Evolutionary conservation across 208 protist species (phyloP), one percentile per base, ranked within the genome.

Genomic region (Crithidia bombi): DNA sequence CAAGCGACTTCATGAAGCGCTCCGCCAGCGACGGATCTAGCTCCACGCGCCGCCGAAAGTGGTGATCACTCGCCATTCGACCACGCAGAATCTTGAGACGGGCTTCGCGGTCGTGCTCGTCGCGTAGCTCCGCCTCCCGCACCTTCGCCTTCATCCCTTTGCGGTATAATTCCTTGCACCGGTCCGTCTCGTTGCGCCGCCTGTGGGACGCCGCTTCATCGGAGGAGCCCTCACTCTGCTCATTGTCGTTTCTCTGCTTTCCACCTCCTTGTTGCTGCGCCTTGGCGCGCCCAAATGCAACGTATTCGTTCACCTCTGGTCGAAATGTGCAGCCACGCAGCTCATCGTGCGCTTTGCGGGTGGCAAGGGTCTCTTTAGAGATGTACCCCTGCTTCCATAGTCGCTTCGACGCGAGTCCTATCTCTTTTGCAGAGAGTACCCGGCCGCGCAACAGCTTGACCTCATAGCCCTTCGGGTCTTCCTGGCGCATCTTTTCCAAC

Each of bases 11-110:
- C 84, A 94, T 91, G 77, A 89, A 96, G 25, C 87, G 76, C 52
- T 96, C 76, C 11, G 88, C 91, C 30, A 96, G 59, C 2, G 79
- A 68, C 3, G 88, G 88, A 69, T 96, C 83, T 10, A 93, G 79
- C 73, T 92, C 85, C n/a, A 93, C 88, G n/a, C 91, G 83, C n/a
- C 81, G 72, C 14, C 85, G 67, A 57, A 96, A 96, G 75, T 96
- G 91, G 59, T 96, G 86, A 56, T 96, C 91, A 33, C 71, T 86
- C 26, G 65, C 81, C 55, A 96, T 73, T 19, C 81, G 84, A 38
- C 85, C 84, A 14, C 81, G 78, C 33, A 96, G 65, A 54, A 96
- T 85, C 3, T 69, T 25, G 9, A 90, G 49, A 46, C 78, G 73
- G 59, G 76, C 65, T 14, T 75, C 59, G 14, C 73, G 79, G 32